These are phyloP conservation scores for Dimocarpus longan DNA, from an alignment of 345 rosid species.

Conservation along the genomic window DNA sequence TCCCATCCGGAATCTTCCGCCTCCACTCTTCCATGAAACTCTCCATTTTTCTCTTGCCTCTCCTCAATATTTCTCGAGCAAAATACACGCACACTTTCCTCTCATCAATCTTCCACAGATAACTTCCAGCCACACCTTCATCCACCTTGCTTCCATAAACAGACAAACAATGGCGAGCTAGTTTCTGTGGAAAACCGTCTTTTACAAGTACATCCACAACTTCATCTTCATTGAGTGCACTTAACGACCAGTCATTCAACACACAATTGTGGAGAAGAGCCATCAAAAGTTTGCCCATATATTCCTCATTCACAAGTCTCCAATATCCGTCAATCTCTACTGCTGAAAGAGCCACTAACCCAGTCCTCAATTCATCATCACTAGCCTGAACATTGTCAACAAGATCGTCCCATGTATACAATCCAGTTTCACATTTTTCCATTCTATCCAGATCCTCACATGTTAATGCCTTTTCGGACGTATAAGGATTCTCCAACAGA, in stretches of 20 bases:
- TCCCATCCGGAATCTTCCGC: constrained; percentile 63
- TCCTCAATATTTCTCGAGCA: constrained; percentile 61
- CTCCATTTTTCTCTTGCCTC: constrained; percentile 69
- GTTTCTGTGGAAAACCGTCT: constrained; percentile 64
- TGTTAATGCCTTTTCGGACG: constrained; percentile 41
- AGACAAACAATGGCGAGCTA: constrained; percentile 63
- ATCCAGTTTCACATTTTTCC: constrained; percentile 29
- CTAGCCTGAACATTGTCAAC: constrained; percentile 80
- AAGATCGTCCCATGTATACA: constrained; percentile 73
- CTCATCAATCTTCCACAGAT: constrained; percentile 68
- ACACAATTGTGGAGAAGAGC: constrained; percentile 69
- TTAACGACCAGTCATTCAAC: constrained; percentile 68
- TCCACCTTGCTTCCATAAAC: constrained; percentile 57
- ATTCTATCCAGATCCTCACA: constrained; percentile 39
- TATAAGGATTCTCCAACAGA: constrained; percentile 57
- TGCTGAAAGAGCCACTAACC: constrained; percentile 65
- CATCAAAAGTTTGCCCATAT: constrained; percentile 62
- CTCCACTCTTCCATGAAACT: constrained; percentile 72
- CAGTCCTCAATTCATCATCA: constrained; percentile 62
- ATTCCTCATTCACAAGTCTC: constrained; percentile 76
- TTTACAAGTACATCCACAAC: constrained; percentile 55
- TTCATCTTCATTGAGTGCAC: constrained; percentile 60
- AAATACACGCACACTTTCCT: constrained; percentile 71
- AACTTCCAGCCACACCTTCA: constrained; percentile 26
- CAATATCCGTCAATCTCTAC: constrained; percentile 83